These are phyloP conservation scores for Naganishia vishniacii DNA, from an alignment of 768 basidiomycete genomes.

Conservation along the genomic window DNA sequence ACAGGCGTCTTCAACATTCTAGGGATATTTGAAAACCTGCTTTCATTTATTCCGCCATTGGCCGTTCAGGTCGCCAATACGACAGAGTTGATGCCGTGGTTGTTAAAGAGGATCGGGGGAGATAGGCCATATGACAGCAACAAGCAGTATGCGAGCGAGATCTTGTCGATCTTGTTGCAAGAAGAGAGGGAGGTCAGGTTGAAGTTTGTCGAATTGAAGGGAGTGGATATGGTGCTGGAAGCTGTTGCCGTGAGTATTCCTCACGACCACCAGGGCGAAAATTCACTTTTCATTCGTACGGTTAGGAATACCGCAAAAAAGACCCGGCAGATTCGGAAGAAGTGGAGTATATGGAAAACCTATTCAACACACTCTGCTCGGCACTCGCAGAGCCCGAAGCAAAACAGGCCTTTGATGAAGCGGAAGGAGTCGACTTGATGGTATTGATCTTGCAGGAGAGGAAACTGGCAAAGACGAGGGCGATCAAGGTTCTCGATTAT, in stretches of 20 bases:
- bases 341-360: slow-evolving; percentile 94
- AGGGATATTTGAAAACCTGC: slow-evolving; percentile 88
- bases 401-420: slow-evolving; percentile 75
- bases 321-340: slow-evolving; percentile 86
- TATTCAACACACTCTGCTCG: slow-evolving; percentile 86
- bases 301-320: slow-evolving; percentile 82
- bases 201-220: slow-evolving; percentile 65
- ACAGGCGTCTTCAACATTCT: slow-evolving; percentile 90
- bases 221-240: slow-evolving; percentile 69
- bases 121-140: slow-evolving; percentile 75
- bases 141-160: slow-evolving; percentile 83
- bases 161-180: slow-evolving; percentile 85
- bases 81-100: slow-evolving; percentile 71
- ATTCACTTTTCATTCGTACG: too few species aligned
- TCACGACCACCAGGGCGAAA: too few species aligned
- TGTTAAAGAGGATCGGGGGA: slow-evolving; percentile 67
- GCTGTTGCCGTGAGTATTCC: slow-evolving; percentile 67
- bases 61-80: slow-evolving; percentile 65
- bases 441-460: slow-evolving; percentile 98
- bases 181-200: slow-evolving; percentile 64
- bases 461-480: slow-evolving; percentile 67
- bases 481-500: slow-evolving; percentile 86
- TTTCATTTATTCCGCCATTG: slow-evolving; percentile 75
- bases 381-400: slow-evolving; percentile 69
- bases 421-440: slow-evolving; percentile 95